Percentiles rank a stretch among this genome's conserved stretches.
Conservation (phyloP, 2,329 filamentous ascomycete genomes). For the Trichoderma sp. region DNA sequence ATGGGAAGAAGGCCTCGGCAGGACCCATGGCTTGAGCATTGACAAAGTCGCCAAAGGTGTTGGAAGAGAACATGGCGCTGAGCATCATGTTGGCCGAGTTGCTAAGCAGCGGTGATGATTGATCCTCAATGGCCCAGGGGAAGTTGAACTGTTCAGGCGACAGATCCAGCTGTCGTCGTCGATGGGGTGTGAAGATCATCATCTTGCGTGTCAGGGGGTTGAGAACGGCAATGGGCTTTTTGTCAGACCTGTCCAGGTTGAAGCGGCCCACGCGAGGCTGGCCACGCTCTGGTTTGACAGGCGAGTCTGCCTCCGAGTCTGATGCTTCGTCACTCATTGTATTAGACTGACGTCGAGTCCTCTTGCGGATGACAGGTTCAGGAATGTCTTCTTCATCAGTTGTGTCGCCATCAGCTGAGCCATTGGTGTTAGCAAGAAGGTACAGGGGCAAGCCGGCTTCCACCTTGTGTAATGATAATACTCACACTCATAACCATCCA, state of each 20-base stretch:
- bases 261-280: constrained; percentile 56
- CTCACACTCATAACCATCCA: constrained; percentile 62
- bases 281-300: constrained; percentile 48
- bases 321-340: constrained; percentile 41
- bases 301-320: constrained; percentile 50
- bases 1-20: constrained; percentile 73
- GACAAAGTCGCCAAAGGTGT: constrained; percentile 56
- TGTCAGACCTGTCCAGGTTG: constrained; percentile 52
- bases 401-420: constrained; percentile 58
- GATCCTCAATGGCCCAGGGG: constrained; percentile 42
- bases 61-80: constrained; percentile 63
- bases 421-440: constrained; percentile 39
- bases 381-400: constrained; percentile 61
- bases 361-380: constrained; percentile 49
- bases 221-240: constrained; percentile 58
- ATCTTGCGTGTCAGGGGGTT: constrained; percentile 59
- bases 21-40: constrained; percentile 68
- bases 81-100: constrained; percentile 77
- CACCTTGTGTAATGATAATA: constrained; percentile 30
- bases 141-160: constrained; percentile 56
- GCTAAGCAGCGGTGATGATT: constrained; percentile 58
- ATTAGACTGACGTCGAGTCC: constrained; percentile 42
- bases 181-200: constrained; percentile 61
- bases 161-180: constrained; percentile 48
- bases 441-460: constrained; percentile 14